These are phyloP conservation scores for Apiospora rasikravindrae DNA, from an alignment of 2,329 filamentous ascomycete genomes.

Conservation along the genomic window DNA sequence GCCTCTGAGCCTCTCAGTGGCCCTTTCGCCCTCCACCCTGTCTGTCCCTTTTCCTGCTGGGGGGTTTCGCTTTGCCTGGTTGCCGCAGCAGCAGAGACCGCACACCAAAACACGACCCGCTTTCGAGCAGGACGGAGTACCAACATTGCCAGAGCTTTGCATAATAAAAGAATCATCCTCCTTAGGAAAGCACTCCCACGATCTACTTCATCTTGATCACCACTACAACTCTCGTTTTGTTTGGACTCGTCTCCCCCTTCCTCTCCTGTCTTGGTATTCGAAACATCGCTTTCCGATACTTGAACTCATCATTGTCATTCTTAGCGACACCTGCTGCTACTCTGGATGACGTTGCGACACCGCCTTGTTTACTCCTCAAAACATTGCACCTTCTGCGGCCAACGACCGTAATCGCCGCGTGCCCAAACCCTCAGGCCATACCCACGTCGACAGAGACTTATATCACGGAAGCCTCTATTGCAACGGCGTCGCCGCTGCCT, in stretches of 20 bases:
- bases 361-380: conserved; percentile 19
- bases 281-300: not conserved
- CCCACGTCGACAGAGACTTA: not conserved
- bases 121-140: not conserved
- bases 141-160: conserved; percentile 1
- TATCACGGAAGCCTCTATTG: not conserved
- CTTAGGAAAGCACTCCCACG: conserved; percentile 16
- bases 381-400: not conserved
- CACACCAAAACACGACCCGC: not conserved
- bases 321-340: conserved; percentile 3
- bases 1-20: too few relatives aligned
- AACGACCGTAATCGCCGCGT: not conserved
- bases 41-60: not conserved
- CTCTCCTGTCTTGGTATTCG: not conserved
- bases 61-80: not conserved
- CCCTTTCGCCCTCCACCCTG: too few relatives aligned
- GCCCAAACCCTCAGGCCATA: not conserved
- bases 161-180: conserved; percentile 20
- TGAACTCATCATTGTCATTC: not conserved
- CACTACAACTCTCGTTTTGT: conserved; percentile 14
- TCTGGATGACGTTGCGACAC: conserved; percentile 17
- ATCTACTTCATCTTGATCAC: conserved; percentile 6
- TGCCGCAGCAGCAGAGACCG: not conserved
- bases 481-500: conserved; percentile 1
- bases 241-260: not conserved